Evolutionary conservation across 139 green algal species (phyloP).

Genomic region (Dunaliella primolecta): DNA sequence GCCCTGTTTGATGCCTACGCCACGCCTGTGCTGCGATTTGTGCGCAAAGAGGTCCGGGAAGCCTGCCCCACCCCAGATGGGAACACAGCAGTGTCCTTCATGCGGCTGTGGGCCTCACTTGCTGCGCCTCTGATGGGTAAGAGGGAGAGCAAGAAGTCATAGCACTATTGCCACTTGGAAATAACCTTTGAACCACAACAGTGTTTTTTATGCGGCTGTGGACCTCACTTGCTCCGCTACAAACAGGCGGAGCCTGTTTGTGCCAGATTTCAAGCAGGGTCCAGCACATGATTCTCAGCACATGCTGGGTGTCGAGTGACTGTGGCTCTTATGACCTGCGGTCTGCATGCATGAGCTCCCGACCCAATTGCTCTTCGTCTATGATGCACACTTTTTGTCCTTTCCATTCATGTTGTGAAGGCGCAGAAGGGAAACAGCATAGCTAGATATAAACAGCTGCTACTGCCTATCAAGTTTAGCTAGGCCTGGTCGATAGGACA

Average conservation of each 20-base stretch:
- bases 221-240: slow-evolving; percentile 4
- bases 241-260: not conserved
- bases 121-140: slow-evolving; percentile 20
- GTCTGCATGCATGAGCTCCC: too few species aligned
- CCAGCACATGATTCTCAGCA: too few species aligned
- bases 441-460: too few species aligned
- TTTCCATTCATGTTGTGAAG: too few species aligned
- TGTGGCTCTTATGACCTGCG: too few species aligned
- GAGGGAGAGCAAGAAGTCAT: slow-evolving; percentile 4
- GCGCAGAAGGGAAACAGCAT: too few species aligned
- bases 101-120: slow-evolving; percentile 20
- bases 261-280: not conserved
- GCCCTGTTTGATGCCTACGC: slow-evolving; percentile 5
- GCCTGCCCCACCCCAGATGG: slow-evolving; percentile 46
- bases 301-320: too few species aligned
- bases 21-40: slow-evolving; percentile 24
- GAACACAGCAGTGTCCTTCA: slow-evolving; percentile 19
- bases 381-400: too few species aligned
- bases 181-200: slow-evolving; percentile 5
- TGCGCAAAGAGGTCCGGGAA: slow-evolving; percentile 66
- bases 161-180: not conserved
- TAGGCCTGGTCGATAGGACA: too few species aligned
- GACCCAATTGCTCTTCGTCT: too few species aligned
- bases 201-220: slow-evolving; percentile 23
- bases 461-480: too few species aligned